Base-by-base conservation (phyloP, 352 stramenopile species). In the Phytophthora aleatoria region DNA sequence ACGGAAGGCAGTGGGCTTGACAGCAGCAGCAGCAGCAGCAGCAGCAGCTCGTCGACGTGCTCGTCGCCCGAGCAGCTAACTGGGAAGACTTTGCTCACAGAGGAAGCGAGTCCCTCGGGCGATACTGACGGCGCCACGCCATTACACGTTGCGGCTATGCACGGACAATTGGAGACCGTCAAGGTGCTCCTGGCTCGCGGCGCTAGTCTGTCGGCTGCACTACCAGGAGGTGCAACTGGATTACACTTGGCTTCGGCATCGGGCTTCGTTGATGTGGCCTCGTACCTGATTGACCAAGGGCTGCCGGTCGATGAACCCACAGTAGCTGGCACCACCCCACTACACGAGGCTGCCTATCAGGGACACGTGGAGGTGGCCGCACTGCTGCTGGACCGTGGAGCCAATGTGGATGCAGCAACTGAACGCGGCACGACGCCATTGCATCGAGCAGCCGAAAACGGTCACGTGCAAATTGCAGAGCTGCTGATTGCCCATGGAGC, bases 161-260 rank as follows among this genome's bases (percentile, higher is more conserved):
- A 89, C 62, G 81, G 79, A 12, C 81, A 90, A 59, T 60, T 86
- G 26, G 76, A 88, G 61, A 84, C 77, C 26, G 72, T 88, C 41
- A 71, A 76, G 50, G 62, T 81, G 55, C 62, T 90, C 27, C 30
- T 84, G 26, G 43, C 66, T 47, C 72, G 74, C 13, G 76, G 76
- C 1, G 81, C 80, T 11, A 75, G 81, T 65, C 44, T 83, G 26
- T 57, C 71, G 9, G 79, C 76, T 33, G 74, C 62, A 10, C 67
- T 87, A 28, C 77, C 77, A 2, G 75, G 76, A 16, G 74, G 74
- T 8, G 68, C 64, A 20, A 81, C 74, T 4, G 76, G 70, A 24
- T 59, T 90, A 54, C 81, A 90, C 55, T 72, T 90, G 15, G 81
- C 81, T 13, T 81, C 77, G 11, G 71, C 71, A 1, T 74, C 65